phyloP scores from a whole-genome alignment of 805 yeast species.

The Zygosaccharomyces gambellarensis region DNA sequence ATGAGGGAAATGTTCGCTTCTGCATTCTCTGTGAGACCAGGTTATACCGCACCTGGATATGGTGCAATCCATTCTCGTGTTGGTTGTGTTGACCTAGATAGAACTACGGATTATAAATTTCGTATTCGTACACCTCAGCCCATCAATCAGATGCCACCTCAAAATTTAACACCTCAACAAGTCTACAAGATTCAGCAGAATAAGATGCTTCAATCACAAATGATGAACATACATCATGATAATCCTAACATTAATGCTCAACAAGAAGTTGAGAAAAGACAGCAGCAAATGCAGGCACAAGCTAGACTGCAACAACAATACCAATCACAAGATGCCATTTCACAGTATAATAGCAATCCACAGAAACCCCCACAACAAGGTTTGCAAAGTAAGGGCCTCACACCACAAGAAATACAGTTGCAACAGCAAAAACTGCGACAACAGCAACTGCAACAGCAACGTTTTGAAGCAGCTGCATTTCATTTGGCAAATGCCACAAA shows the following conservation, averaged over 20 bases:
- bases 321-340: constrained; percentile 2
- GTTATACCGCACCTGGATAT: constrained; percentile 54
- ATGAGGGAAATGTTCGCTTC: constrained; percentile 94
- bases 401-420: constrained; percentile 34
- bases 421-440: constrained; percentile 35
- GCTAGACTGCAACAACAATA: constrained; percentile 13
- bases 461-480: constrained; percentile 33
- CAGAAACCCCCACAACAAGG: constrained; percentile 6
- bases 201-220: constrained; percentile 29
- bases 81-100: constrained; percentile 72
- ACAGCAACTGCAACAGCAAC: constrained; percentile 34
- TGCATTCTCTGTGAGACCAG: constrained; percentile 42
- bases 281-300: constrained; percentile 13
- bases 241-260: constrained; percentile 9
- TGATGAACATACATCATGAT: constrained; percentile 21
- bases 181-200: constrained; percentile 25
- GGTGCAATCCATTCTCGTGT: constrained; percentile 50
- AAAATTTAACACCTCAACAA: constrained; percentile 24
- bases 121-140: constrained; percentile 48
- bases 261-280: constrained; percentile 22
- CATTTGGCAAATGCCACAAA: constrained; percentile 33
- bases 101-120: constrained; percentile 58
- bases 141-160: constrained; percentile 20
- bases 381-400: constrained; percentile 24
- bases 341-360: background rate